Evolutionary conservation across 176 grass and related monocot genomes (phyloP).

Genomic region (Melocanna baccifera): DNA sequence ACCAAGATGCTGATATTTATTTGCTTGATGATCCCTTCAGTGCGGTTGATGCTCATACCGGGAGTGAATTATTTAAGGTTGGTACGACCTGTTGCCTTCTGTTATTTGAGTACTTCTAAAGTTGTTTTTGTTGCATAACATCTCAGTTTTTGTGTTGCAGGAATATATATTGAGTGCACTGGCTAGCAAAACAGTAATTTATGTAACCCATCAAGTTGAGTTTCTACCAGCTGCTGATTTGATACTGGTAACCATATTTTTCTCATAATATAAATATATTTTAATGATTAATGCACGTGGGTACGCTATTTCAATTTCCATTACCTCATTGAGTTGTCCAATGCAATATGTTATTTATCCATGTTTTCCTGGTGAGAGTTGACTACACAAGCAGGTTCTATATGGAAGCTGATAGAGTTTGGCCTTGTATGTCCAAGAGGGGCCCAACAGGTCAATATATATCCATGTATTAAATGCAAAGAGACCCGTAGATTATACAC

Average conservation of each 20-base stretch:
- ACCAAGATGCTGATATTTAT: constrained; percentile 98
- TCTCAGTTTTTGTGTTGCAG: constrained; percentile 47
- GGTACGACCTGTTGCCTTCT: background rate
- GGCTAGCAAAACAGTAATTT: constrained; percentile 80
- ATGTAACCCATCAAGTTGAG: constrained; percentile 98
- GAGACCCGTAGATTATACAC: too few relatives aligned
- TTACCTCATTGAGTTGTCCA: background rate
- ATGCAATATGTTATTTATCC: background rate
- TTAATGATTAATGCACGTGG: background rate
- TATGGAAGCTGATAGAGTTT: too few relatives aligned
- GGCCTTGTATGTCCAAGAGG: too few relatives aligned
- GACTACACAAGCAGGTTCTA: background rate
- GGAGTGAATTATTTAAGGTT: constrained; percentile 93
- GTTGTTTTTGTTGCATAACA: constrained; percentile 34
- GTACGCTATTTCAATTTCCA: background rate
- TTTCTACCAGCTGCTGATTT: constrained; percentile 93
- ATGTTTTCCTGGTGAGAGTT: constrained; percentile 27
- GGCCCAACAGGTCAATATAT: too few relatives aligned
- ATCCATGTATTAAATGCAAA: too few relatives aligned
- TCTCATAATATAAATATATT: constrained; percentile 16
- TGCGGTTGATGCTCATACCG: constrained; percentile 96
- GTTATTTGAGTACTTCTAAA: background rate
- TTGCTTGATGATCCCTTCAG: constrained; percentile 99
- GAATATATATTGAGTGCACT: constrained; percentile 86
- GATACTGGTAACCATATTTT: constrained; percentile 59